Base-by-base conservation (phyloP, 192 early-diverging fungal genomes). In the Coemansia biformis region DNA sequence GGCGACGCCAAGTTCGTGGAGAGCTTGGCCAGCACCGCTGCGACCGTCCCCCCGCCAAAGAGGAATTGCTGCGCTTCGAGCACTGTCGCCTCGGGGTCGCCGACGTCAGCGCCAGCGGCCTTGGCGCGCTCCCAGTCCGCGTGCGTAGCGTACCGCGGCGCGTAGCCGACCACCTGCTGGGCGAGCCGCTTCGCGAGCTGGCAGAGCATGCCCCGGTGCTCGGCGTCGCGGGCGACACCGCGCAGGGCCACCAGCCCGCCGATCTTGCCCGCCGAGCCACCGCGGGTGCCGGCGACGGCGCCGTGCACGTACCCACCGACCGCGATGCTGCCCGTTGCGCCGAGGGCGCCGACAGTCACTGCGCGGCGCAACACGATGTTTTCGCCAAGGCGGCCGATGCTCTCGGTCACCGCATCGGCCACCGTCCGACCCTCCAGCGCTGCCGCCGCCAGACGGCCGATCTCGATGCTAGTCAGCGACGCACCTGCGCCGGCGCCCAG, bases 361-460 rank as follows among this genome's bases (percentile, higher is more conserved):
- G 77, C 85, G 8, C 88, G 79, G 24, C 91, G 86, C 34, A 96
- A 58, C 15, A 78, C 77, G 42, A 94, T 87, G 42, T 96, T 96
- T 54, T 96, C 93, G 10, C 91, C 90, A 32, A 93, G 66, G 48
- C 88, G 88, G 15, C 86, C 90, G 59, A 96, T 88, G 12, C 78
- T 68, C 54, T 88, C 84, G 1, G 81, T 77, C 46, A 91, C 80
- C 5, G 77, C 63, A 41, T 87, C 81, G 39, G 78, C 66, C 38
- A 86, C 76, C 7, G 83, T 79, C 14, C 38, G 57, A 45, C 54
- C 41, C 6, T 18, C 49, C 18, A 65, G 26, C 28, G 48, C 11
- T 1, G 13, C 14, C 2, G 16, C 35, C 28, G 39, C 28, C 28
- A 31, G 21, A 9, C 39, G 38, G 32, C 36, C 23, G 15, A 38